phyloP scores from a whole-genome alignment of 805 yeast species.

The Metschnikowia gruessii region DNA sequence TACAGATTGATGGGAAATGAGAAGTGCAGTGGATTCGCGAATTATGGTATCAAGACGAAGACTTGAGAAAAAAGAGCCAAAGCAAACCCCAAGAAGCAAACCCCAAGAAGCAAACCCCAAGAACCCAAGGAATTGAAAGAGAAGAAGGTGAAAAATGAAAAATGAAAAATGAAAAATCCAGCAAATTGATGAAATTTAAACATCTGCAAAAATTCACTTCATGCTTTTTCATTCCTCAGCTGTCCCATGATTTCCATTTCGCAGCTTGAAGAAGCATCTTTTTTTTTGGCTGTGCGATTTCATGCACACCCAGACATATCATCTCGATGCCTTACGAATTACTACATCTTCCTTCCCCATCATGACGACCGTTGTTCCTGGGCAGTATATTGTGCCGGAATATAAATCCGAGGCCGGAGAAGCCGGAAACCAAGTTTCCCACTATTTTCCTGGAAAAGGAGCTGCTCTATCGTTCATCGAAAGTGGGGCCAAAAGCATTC shows the following conservation, averaged over 20 bases:
- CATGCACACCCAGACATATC: slow-evolving; percentile 1
- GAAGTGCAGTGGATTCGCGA: background rate
- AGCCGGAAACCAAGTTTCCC: slow-evolving; percentile 31
- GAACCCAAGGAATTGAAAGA: too few relatives aligned
- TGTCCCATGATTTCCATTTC: background rate
- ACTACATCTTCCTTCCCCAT: background rate
- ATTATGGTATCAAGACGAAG: background rate
- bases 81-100: too few relatives aligned
- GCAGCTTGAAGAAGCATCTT: background rate
- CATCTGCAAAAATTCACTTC: background rate
- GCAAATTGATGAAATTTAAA: too few relatives aligned
- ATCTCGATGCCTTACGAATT: slow-evolving; percentile 5
- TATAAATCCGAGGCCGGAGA: slow-evolving; percentile 30
- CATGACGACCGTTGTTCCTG: slow-evolving; percentile 48
- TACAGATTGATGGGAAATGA: too few relatives aligned
- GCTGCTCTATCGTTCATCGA: slow-evolving; percentile 49
- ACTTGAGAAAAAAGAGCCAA: too few relatives aligned
- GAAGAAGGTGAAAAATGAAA: too few relatives aligned
- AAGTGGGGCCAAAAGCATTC: slow-evolving; percentile 36
- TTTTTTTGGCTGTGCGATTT: background rate
- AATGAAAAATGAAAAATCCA: too few relatives aligned
- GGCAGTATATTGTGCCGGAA: slow-evolving; percentile 70
- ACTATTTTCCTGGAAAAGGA: slow-evolving; percentile 65
- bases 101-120: too few relatives aligned
- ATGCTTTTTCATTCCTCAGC: too few relatives aligned